Percentiles rank a stretch among this genome's conserved stretches.
These are phyloP conservation scores for Paramecium primaurelia DNA, from an alignment of 73 alveolate species.

Conservation along the genomic window DNA sequence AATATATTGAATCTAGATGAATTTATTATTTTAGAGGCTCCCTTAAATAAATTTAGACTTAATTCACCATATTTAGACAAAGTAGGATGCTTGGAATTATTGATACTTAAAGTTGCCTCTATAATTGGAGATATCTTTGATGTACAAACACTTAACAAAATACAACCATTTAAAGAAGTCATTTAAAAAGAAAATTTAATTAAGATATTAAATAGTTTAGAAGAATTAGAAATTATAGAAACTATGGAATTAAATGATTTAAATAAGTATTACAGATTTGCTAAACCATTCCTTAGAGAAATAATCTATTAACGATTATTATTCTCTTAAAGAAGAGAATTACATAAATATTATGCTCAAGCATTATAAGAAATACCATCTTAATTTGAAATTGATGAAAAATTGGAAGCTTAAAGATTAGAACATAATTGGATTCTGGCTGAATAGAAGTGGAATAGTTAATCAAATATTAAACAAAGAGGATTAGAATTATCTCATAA, in stretches of 20 bases:
- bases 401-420: neutral
- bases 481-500: constrained; percentile 24
- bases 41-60: neutral
- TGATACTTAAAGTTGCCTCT: constrained; percentile 32
- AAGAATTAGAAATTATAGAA: constrained; percentile 21
- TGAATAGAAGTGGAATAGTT: neutral
- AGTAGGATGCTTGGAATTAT: neutral
- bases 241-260: constrained; percentile 7
- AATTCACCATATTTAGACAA: constrained; percentile 32
- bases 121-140: constrained; percentile 60
- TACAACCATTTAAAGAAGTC: constrained; percentile 1
- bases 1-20: constrained; percentile 11
- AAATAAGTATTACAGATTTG: constrained; percentile 41
- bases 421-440: constrained; percentile 46
- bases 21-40: neutral
- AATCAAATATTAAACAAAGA: neutral
- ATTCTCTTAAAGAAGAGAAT: constrained; percentile 36
- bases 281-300: constrained; percentile 48
- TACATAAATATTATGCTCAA: constrained; percentile 54
- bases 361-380: constrained; percentile 33
- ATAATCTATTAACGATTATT: constrained; percentile 13
- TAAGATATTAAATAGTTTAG: neutral
- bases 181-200: neutral
- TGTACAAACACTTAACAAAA: constrained; percentile 21
- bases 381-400: constrained; percentile 41